Base-by-base conservation (phyloP, 306 rosid genomes). In the Vigna radiata region DNA sequence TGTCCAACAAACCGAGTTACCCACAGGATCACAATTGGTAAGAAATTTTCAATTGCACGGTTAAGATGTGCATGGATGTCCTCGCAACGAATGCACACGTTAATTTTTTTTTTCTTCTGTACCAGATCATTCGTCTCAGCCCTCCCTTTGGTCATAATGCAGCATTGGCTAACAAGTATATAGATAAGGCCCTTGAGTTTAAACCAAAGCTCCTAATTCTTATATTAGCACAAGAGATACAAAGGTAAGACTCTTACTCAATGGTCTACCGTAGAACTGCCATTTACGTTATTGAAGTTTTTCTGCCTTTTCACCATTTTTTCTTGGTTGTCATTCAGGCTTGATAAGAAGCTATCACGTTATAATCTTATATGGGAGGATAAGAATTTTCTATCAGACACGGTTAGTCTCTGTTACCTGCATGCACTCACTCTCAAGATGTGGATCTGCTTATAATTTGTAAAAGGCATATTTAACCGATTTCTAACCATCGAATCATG, bases 301-400 rank as follows among this genome's bases (percentile, higher is more conserved):
- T 66, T 19, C 11, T 18, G 15, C 70, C 50, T 17, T 66, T 29
- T 83, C 78, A 37, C 77, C 19, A 74, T 76, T 39, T n/a, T 79
- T 64, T 33, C 53, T 39, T 75, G 70, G 18, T 27, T 79, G 69
- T 46, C 39, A 52, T 83, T 88, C 86, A 91, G 97, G 84, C 86
- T 87, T 47, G 85, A 86, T 66, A 54, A 71, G 65, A 83, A 86
- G 60, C 77, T 10, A 37, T 36, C 75, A 21, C 82, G 85, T 15
- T 91, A 91, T 81, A 91, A 88, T 87, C 85, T 90, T 71, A 68
- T 91, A 60, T 91, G 97, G 97, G 91, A 90, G 85, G 95, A 90
- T 64, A 68, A 44, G 47, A 78, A 29, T 23, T 70, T 75, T 68
- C 76, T 88, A 23, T 82, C 89, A 11, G 91, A 89, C 70, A 85